Evolutionary conservation across 345 rosid genomes (phyloP), one percentile per base, ranked within the genome.

Genomic region (Odontarrhena argentea): DNA sequence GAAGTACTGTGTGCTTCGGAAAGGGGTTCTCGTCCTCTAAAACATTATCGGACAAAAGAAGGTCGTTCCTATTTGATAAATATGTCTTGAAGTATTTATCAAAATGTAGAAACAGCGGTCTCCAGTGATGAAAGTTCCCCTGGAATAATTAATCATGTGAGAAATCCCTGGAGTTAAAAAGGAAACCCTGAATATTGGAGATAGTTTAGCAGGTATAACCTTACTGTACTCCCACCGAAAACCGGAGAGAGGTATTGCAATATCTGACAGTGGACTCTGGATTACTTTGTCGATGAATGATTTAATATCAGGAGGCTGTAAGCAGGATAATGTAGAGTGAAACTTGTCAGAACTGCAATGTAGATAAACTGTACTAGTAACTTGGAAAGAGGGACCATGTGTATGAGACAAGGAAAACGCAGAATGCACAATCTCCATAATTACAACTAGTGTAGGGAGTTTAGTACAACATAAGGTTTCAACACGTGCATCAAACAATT

Each of bases 121-220:
- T 86, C 98, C 98, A 93, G 78, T 93, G 97, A 84, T 90, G 94
- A 75, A 90, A 90, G 76, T 85, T 93, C 11, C 98, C 98, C 98
- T 93, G 86, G 30, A 74, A 49, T 52, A 35, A 76, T 78, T 18
- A 53, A 60, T 50, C 12, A 13, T 22, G 58, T 78, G 71, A 80
- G 83, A 54, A 55, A 51, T 3, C 40, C 24, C 42, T 3, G 57
- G 42, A 59, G 63, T 51, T 55, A 12, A 18, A 5, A 50, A 8
- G n/a, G 38, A 48, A 60, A 13, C 2, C 37, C n/a, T 10, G 30
- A 54, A 42, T 40, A 62, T 53, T 26, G 10, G 59, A 37, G 15
- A 74, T 1, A 60, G 15, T 24, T 36, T 8, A 14, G 30, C 48
- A 2, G 50, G 11, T 22, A 46, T 76, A 69, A 93, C 98, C 97